A percentile compares a stretch with the other conserved stretches of the same genome.
Conservation (phyloP, 768 basidiomycete species). For the Mycena albidolilacea region DNA sequence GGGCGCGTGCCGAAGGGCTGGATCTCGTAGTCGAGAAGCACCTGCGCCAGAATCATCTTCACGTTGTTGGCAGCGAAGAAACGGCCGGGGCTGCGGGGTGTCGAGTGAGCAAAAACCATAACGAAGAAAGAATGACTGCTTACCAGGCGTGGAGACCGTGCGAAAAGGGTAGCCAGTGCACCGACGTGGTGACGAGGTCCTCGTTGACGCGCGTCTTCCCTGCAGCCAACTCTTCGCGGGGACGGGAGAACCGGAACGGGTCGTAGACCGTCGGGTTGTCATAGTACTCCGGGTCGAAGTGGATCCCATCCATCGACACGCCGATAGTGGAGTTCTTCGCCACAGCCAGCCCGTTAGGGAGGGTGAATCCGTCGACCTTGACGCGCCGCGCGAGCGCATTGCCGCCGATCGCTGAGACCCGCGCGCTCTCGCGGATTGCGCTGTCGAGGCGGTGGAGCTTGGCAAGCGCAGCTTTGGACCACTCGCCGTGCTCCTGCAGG, state of each 20-base stretch:
- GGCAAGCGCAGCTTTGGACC: slow-evolving; percentile 33
- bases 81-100: slow-evolving; percentile 15
- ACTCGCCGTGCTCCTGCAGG: slow-evolving; percentile 26
- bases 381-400: slow-evolving; percentile 24
- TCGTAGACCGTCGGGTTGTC: slow-evolving; percentile 14
- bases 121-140: background rate
- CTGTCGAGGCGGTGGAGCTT: slow-evolving; percentile 36
- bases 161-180: slow-evolving; percentile 28
- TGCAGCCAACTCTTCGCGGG: slow-evolving; percentile 15
- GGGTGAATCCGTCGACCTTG: slow-evolving; percentile 7
- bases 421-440: slow-evolving; percentile 34
- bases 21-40: slow-evolving; percentile 26
- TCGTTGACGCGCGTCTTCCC: slow-evolving; percentile 30
- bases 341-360: slow-evolving; percentile 33
- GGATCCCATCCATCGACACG: slow-evolving; percentile 33
- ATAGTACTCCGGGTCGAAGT: slow-evolving; percentile 36
- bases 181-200: slow-evolving; percentile 33
- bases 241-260: slow-evolving; percentile 33
- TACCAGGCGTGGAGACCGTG: slow-evolving; percentile 33
- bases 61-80: slow-evolving; percentile 28
- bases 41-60: slow-evolving; percentile 25
- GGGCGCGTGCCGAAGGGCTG: slow-evolving; percentile 8
- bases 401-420: slow-evolving; percentile 32
- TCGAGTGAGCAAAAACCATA: background rate
- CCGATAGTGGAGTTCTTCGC: slow-evolving; percentile 26